Percentiles rank a stretch among this genome's conserved stretches.
These are phyloP conservation scores for Haematococcus sp. DNA, from an alignment of 139 green algal genomes.

Conservation along the genomic window DNA sequence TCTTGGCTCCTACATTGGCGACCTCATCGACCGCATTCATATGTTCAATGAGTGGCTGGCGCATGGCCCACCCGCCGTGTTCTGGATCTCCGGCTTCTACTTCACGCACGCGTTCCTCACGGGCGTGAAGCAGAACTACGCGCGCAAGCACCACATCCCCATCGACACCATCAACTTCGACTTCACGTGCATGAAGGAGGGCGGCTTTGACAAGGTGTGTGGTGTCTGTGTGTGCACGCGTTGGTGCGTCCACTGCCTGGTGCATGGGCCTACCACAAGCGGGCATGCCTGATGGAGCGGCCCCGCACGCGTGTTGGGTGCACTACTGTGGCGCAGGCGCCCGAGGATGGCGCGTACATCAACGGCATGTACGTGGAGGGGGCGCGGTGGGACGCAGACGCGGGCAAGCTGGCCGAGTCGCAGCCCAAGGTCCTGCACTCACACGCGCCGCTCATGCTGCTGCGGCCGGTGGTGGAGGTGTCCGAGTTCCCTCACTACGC, in stretches of 20 bases:
- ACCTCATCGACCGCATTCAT: slow-evolving; percentile 61
- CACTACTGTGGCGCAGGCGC: too few species aligned
- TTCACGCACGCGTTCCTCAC: slow-evolving; percentile 78
- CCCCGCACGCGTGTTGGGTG: too few species aligned
- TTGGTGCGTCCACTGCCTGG: background rate
- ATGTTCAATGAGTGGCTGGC: slow-evolving; percentile 69
- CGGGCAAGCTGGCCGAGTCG: slow-evolving; percentile 47
- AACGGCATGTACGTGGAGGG: slow-evolving; percentile 74
- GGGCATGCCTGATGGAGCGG: too few species aligned
- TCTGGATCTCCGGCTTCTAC: slow-evolving; percentile 85
- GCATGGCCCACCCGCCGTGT: slow-evolving; percentile 59
- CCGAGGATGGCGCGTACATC: slow-evolving; percentile 50
- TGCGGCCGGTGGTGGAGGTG: slow-evolving; percentile 40
- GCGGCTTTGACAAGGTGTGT: background rate
- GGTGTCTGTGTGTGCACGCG: background rate
- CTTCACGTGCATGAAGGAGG: slow-evolving; percentile 36
- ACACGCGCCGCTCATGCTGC: slow-evolving; percentile 56
- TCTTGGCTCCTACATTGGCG: slow-evolving; percentile 64
- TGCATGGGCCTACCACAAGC: slow-evolving; percentile 20
- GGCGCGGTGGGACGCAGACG: slow-evolving; percentile 53
- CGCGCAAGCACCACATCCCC: slow-evolving; percentile 59
- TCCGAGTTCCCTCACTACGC: slow-evolving; percentile 57
- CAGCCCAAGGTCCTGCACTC: slow-evolving; percentile 55
- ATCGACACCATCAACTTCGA: slow-evolving; percentile 78
- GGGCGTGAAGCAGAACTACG: slow-evolving; percentile 80